Percentiles rank a stretch among this genome's conserved stretches.
Evolutionary conservation across 768 basidiomycete species (phyloP).

Genomic region (Suillus luteus): DNA sequence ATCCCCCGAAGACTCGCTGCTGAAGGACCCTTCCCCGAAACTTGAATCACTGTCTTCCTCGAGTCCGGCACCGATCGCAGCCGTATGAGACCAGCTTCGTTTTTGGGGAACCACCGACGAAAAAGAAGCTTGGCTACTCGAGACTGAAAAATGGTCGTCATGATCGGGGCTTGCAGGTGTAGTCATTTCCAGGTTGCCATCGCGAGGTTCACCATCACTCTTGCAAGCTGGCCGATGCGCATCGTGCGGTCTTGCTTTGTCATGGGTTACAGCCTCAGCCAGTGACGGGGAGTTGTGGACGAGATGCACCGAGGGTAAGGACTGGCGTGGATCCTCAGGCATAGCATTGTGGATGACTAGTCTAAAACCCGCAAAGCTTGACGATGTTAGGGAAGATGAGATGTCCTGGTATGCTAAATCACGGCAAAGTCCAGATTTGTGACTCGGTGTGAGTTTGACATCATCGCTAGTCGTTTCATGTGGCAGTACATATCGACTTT

Average conservation of each 20-base stretch:
- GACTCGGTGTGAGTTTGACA: background rate
- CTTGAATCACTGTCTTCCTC: background rate
- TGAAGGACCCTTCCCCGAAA: background rate
- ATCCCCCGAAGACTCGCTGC: background rate
- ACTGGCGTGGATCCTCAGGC: background rate
- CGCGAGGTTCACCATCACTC: background rate
- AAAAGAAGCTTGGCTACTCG: background rate
- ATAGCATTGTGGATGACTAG: too few relatives aligned
- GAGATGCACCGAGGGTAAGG: background rate
- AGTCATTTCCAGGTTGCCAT: background rate
- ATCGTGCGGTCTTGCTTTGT: background rate
- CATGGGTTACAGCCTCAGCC: background rate
- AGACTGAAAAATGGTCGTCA: background rate
- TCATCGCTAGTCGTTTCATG: background rate
- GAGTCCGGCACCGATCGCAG: background rate
- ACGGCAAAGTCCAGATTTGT: background rate
- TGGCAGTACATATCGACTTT: background rate
- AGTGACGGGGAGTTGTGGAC: background rate
- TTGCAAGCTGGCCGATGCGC: background rate
- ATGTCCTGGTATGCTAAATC: background rate
- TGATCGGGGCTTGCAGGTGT: background rate
- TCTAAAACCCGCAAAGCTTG: background rate
- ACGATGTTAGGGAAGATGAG: background rate
- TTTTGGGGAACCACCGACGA: background rate
- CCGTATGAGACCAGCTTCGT: background rate